Percentiles rank a stretch among this genome's conserved stretches.
phyloP scores from a whole-genome alignment of 345 rosid genomes.

The Noccaea bulbosa region DNA sequence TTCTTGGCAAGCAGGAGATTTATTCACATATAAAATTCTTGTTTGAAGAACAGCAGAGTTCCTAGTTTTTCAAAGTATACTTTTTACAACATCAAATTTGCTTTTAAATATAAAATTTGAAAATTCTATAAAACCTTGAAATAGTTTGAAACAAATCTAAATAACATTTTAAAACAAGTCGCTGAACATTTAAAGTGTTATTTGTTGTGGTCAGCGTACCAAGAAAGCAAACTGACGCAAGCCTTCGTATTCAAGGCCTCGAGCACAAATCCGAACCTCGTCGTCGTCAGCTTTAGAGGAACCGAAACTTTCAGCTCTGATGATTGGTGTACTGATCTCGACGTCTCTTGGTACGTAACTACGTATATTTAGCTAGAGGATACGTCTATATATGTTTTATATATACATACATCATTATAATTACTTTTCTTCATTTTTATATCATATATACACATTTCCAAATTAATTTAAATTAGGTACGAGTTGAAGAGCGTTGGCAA shows the following conservation, averaged over 20 bases:
- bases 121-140: not conserved
- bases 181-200: not conserved
- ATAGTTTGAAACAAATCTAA: not conserved
- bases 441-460: not conserved
- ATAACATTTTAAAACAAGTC: not conserved
- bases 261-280: slow-evolving; percentile 43
- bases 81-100: not conserved
- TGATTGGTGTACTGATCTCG: slow-evolving; percentile 53
- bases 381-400: slow-evolving; percentile 14
- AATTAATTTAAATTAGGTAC: slow-evolving; percentile 17
- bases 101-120: too few relatives aligned
- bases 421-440: not conserved
- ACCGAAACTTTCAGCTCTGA: slow-evolving; percentile 55
- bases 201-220: slow-evolving; percentile 39
- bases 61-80: not conserved
- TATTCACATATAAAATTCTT: not conserved
- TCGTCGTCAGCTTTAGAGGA: slow-evolving; percentile 64
- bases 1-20: not conserved
- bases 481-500: slow-evolving; percentile 46
- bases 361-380: too few relatives aligned
- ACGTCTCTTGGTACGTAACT: slow-evolving; percentile 55
- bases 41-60: not conserved
- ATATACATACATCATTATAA: slow-evolving; percentile 6
- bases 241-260: slow-evolving; percentile 53
- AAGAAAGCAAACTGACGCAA: slow-evolving; percentile 44